These are phyloP conservation scores for Aschersonia sp. DNA, from an alignment of 2,329 filamentous ascomycete genomes.

Conservation along the genomic window DNA sequence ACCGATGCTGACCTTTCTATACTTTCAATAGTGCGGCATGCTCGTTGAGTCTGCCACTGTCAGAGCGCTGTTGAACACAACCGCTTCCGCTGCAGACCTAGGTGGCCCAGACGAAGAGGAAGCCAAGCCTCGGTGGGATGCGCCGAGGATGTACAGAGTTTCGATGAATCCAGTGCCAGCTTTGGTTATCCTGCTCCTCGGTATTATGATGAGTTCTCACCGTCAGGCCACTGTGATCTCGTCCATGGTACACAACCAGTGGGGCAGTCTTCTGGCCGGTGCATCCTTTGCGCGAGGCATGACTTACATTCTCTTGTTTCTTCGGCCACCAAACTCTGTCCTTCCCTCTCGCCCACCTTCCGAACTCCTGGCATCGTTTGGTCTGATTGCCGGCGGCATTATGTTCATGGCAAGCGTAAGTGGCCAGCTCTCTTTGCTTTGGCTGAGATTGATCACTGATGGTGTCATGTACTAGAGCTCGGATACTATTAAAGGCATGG, in stretches of 20 bases:
- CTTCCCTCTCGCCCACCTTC: constrained; percentile 76
- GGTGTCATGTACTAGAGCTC: constrained; percentile 37
- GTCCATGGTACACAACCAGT: constrained; percentile 86
- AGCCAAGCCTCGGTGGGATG: constrained; percentile 31
- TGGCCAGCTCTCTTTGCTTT: constrained; percentile 9
- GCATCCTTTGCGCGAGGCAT: constrained; percentile 64
- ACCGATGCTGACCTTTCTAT: not conserved
- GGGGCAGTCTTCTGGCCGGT: constrained; percentile 72
- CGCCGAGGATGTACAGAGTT: constrained; percentile 54
- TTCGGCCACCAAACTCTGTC: constrained; percentile 67
- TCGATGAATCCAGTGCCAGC: constrained; percentile 82
- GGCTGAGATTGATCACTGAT: not conserved
- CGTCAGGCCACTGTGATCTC: constrained; percentile 73
- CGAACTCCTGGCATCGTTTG: constrained; percentile 78
- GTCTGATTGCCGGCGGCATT: constrained; percentile 71
- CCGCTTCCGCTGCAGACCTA: constrained; percentile 21
- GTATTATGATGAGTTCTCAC: constrained; percentile 91
- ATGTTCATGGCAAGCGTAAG: constrained; percentile 85
- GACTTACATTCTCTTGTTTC: constrained; percentile 68
- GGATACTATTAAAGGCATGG: constrained; percentile 65
- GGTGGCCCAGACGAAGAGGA: constrained; percentile 24
- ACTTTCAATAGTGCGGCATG: constrained; percentile 52
- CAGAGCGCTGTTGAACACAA: constrained; percentile 49
- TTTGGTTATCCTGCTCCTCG: constrained; percentile 72
- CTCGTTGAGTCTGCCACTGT: constrained; percentile 63